These are phyloP conservation scores for Zancudomyces culisetae DNA, from an alignment of 371 early-diverging fungal genomes.

Conservation along the genomic window DNA sequence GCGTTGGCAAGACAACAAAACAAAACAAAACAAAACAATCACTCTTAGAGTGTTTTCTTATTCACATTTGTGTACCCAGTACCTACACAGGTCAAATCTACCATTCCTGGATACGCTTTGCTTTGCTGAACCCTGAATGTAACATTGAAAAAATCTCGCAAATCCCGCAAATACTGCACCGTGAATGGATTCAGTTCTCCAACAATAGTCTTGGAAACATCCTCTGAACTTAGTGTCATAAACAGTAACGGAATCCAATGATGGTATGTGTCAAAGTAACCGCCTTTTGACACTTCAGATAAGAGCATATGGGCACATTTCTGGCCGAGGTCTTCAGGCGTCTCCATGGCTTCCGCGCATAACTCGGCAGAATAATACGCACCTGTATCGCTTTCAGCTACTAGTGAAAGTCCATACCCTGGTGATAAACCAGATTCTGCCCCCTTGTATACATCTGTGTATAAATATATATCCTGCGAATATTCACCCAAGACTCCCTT, in stretches of 20 bases:
- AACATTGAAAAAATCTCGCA: conserved; percentile 69
- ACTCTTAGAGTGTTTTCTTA: too few species aligned
- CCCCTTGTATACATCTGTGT: conserved; percentile 90
- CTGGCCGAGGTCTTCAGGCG: conserved; percentile 78
- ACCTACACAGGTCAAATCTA: conserved; percentile 69
- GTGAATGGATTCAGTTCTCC: conserved; percentile 70
- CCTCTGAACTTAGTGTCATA: conserved; percentile 78
- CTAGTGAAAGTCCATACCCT: conserved; percentile 77
- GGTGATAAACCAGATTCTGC: conserved; percentile 85
- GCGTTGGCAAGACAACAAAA: too few species aligned
- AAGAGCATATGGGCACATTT: conserved; percentile 55
- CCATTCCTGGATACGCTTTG: conserved; percentile 34
- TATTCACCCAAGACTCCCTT: conserved; percentile 64
- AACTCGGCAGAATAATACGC: conserved; percentile 66
- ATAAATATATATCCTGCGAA: conserved; percentile 91
- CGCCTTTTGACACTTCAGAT: conserved; percentile 68
- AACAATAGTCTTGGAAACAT: conserved; percentile 76
- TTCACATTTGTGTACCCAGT: conserved; percentile 72
- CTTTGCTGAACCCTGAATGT: conserved; percentile 80
- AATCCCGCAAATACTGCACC: conserved; percentile 78
- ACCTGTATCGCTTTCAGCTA: conserved; percentile 80
- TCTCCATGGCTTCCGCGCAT: conserved; percentile 36
- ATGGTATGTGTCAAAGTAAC: conserved; percentile 68
- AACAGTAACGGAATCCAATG: conserved; percentile 74
- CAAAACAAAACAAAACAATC: too few species aligned